Conservation (phyloP, 2,329 filamentous ascomycete genomes). For the Cladosporium colombiae region DNA sequence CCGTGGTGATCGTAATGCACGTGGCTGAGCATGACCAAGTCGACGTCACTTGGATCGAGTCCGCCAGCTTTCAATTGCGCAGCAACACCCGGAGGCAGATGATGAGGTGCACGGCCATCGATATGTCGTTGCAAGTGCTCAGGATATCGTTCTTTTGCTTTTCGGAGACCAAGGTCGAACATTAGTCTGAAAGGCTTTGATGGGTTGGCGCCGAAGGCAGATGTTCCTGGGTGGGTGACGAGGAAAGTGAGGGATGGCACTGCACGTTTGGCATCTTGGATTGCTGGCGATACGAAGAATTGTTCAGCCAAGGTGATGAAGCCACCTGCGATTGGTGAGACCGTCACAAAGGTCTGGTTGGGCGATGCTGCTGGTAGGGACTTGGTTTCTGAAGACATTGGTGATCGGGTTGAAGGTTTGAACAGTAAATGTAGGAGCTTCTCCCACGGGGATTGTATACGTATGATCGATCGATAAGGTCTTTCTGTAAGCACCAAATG, state of each 20-base stretch:
- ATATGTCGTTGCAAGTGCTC: slow-evolving; percentile 49
- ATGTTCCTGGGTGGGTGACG: slow-evolving; percentile 47
- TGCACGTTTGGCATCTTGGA: slow-evolving; percentile 46
- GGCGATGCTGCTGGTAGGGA: slow-evolving; percentile 27
- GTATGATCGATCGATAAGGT: background rate
- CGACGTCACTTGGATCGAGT: slow-evolving; percentile 39
- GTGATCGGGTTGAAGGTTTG: background rate
- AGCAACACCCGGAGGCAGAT: slow-evolving; percentile 47
- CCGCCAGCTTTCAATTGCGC: slow-evolving; percentile 41
- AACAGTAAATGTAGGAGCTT: background rate
- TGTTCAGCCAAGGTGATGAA: slow-evolving; percentile 35
- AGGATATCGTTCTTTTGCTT: slow-evolving; percentile 48
- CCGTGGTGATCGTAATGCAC: slow-evolving; percentile 60
- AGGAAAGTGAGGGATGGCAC: slow-evolving; percentile 58
- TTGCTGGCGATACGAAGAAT: slow-evolving; percentile 38
- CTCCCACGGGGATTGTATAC: background rate
- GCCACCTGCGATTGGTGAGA: slow-evolving; percentile 36
- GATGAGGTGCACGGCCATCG: slow-evolving; percentile 47
- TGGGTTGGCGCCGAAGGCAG: slow-evolving; percentile 20
- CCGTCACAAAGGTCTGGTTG: slow-evolving; percentile 33
- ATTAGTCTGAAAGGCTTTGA: slow-evolving; percentile 43
- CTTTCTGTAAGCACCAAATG: background rate
- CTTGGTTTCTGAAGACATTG: background rate
- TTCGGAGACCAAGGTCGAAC: slow-evolving; percentile 57
- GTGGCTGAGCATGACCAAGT: slow-evolving; percentile 53